Evolutionary conservation across 78 protist genomes (phyloP), one percentile per base, ranked within the genome.

Genomic region (Dictyostelium firmibasis): DNA sequence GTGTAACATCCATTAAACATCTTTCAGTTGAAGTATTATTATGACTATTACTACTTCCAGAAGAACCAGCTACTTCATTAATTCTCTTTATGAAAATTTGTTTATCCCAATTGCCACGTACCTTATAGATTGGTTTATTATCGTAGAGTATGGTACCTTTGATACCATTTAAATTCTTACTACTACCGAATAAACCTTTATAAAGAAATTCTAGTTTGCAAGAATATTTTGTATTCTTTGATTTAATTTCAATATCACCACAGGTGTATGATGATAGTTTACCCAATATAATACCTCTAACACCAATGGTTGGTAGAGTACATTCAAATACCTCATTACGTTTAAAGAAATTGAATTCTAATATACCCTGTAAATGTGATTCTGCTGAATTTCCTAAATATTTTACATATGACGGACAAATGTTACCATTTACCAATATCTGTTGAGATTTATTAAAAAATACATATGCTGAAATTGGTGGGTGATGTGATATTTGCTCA

Each of bases 401-500:
- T 43, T 92, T 92, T 1, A 92, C 92, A 72, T 92, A 92, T 33
- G 33, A 43, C 44, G 96, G 91, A 25, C 47, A 35, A 7, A 92
- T 20, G 25, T 83, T 86, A 14, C 79, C 96, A 86, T 92, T 92
- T 13, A 78, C 84, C n/a, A 92, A n/a, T 67, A 92, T 77, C 10
- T 69, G 79, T 84, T 57, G 62, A 9, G 43, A 33, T 50, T 69
- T 81, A 81, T 92, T 92, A 41, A 84, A 84, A 62, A 92, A 60
- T 35, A 91, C 64, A 41, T 72, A 92, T 14, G 96, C 96, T 47
- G 77, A 44, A 35, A 67, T 9, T 16, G 92, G 91, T 41, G 96
- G 96, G 69, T 92, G 96, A 75, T 92, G 96, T 23, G 92, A 84
- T 23, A 92, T 86, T 62, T 92, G 91, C 35, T 84, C 91, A 1